Evolutionary conservation across 2,329 filamentous ascomycete species (phyloP), one percentile per base, ranked within the genome.

Genomic region (Akanthomyces lecanii): DNA sequence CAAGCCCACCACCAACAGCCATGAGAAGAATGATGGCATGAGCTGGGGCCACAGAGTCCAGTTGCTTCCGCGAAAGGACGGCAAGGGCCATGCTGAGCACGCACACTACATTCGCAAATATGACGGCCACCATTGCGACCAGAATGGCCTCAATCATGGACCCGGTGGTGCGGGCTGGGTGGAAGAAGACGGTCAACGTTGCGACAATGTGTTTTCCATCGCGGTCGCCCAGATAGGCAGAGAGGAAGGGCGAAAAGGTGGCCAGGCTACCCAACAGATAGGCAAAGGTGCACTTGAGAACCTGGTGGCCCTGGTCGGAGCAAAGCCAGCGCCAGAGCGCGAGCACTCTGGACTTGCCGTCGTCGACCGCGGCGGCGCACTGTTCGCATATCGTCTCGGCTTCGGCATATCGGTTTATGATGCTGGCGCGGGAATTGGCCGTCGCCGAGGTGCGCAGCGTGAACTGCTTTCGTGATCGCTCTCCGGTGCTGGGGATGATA

Each of bases 181-280:
- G 92, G 71, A 97, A 98, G 72, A 97, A 98, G 12, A 97, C 93
- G 0, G 92, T 96, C 63, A 97, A 86, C 2, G 94, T 97, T 38
- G 92, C 92, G 58, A 97, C 92, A 71, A 97, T 88, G 75, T 97
- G 94, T 72, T 97, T 97, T 57, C 92, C 92, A 76, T 97, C 93
- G 71, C 92, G 89, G 66, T 88, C 82, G 12, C 94, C 94, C 18
- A 97, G 80, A 63, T 92, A 85, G 8, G 81, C 78, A 18, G 92
- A 88, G 62, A 97, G 81, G 3, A 84, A 82, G 2, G 88, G 85
- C 66, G 91, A 87, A 69, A 97, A 95, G 0, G 93, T 97, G 42
- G 89, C 92, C 74, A 96, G 79, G 68, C 91, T 96, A 21, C 91
- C 94, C 40, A 97, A 76, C 4, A 96, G 79, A 76, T 97, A 97